phyloP scores from a whole-genome alignment of 768 basidiomycete genomes.

The Russula sp. region DNA sequence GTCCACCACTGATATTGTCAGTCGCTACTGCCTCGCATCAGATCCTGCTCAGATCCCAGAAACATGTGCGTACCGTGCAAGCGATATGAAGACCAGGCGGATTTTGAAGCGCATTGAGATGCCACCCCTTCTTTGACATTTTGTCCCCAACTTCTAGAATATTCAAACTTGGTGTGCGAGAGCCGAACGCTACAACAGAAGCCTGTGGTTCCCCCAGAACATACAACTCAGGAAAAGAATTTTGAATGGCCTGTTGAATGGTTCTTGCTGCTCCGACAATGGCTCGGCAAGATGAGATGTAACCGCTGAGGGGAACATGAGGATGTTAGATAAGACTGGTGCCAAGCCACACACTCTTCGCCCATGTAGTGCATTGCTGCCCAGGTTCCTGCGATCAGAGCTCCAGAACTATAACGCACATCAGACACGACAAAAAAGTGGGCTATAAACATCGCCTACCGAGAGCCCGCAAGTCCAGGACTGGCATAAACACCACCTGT shows the following conservation, averaged over 20 bases:
- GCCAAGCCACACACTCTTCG: constrained; percentile 48
- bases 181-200: constrained; percentile 84
- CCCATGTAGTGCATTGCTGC: constrained; percentile 95
- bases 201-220: constrained; percentile 85
- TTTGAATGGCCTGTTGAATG: constrained; percentile 59
- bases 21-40: constrained; percentile 40
- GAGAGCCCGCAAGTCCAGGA: constrained; percentile 83
- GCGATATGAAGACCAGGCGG: constrained; percentile 90
- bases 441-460: constrained; percentile 40
- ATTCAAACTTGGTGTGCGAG: constrained; percentile 44
- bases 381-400: constrained; percentile 92
- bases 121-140: constrained; percentile 86
- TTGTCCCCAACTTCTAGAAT: constrained; percentile 86
- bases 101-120: constrained; percentile 73
- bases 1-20: constrained; percentile 73
- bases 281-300: constrained; percentile 72
- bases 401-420: constrained; percentile 60
- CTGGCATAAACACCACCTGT: constrained; percentile 85
- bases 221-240: constrained; percentile 75
- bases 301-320: constrained; percentile 50
- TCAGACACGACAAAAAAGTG: background rate
- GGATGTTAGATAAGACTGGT: background rate
- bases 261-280: constrained; percentile 71
- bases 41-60: background rate
- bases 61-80: constrained; percentile 60